Evolutionary conservation across 2,329 filamentous ascomycete species (phyloP), one percentile per base, ranked within the genome.

Genomic region (Paracoccidioides lutzii): DNA sequence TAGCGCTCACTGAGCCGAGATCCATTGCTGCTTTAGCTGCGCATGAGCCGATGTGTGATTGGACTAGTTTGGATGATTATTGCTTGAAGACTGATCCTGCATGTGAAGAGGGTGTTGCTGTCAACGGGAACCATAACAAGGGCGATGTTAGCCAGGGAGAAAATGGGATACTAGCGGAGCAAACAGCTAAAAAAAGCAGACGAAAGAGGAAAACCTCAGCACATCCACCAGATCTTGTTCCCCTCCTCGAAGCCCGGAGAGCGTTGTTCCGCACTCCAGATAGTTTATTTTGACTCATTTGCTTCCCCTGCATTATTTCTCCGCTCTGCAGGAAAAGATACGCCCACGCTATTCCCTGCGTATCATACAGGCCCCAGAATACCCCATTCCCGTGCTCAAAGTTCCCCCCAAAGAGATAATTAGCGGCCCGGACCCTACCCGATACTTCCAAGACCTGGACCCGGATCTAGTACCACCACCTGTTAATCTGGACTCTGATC

Each of bases 281-380:
- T 33, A 65, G 65, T 9, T 9, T 74, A 69, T 59, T 75, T 75
- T 48, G 73, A 75, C 57, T 59, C 71, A 0, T 75, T 75, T 55
- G 72, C 73, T 0, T 73, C 71, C 3, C 73, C 73, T 0, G 61
- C 70, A 3, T 58, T 75, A 5, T 73, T 75, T 51, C 66, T 75
- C 7, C 69, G 73, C 28, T 70, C 72, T 0, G 59, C 73, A 0
- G 72, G 72, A 0, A 66, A 68, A 52, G 69, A 73, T 45, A 69
- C 69, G 4, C 73, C 70, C 1, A 61, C 59, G 3, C 38, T 12
- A 2, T 70, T 70, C 45, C 69, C 70, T 1, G 56, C 59, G 14
- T 71, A 71, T 53, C 59, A 63, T 1, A 70, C 63, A 0, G 69
- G 70, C 0, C 62, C 62, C 67, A 1, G 65, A 63, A 3, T 66